Evolutionary conservation across 257 asterid species (phyloP).

Genomic region (Solanum etuberosum): DNA sequence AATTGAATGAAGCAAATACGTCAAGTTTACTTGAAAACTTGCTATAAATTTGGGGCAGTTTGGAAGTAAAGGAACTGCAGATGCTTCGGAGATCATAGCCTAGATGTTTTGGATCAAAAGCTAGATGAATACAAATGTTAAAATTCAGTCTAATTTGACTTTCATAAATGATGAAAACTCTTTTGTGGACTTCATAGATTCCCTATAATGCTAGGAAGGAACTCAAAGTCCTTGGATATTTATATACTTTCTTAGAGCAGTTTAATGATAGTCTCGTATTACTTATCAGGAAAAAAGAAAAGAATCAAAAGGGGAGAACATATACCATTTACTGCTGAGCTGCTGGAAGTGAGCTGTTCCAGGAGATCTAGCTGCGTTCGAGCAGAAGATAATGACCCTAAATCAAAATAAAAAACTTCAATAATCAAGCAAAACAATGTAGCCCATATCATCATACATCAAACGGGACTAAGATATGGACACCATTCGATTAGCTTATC

Average conservation of each 20-base stretch:
- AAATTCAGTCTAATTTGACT: not conserved
- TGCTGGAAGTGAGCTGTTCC: conserved; percentile 66
- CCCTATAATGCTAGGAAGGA: not conserved
- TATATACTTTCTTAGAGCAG: not conserved
- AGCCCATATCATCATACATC: not conserved
- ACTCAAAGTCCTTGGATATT: not conserved
- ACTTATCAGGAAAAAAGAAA: not conserved
- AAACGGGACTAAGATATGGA: not conserved
- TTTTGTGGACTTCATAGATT: not conserved
- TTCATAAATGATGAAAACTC: not conserved
- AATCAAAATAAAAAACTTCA: not conserved
- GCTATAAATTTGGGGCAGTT: not conserved
- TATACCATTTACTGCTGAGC: conserved; percentile 38
- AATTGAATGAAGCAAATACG: not conserved
- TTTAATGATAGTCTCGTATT: not conserved
- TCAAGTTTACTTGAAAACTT: not conserved
- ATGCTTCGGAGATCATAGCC: not conserved
- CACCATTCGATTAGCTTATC: not conserved
- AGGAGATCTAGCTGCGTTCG: conserved; percentile 68
- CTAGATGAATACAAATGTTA: not conserved
- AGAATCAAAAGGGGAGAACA: not conserved
- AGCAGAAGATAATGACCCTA: conserved; percentile 61
- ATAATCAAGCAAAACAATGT: not conserved
- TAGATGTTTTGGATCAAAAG: not conserved
- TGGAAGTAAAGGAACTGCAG: not conserved